These are phyloP conservation scores for Hyparrhenia diplandra DNA, from an alignment of 176 grass and related monocot species.

Conservation along the genomic window DNA sequence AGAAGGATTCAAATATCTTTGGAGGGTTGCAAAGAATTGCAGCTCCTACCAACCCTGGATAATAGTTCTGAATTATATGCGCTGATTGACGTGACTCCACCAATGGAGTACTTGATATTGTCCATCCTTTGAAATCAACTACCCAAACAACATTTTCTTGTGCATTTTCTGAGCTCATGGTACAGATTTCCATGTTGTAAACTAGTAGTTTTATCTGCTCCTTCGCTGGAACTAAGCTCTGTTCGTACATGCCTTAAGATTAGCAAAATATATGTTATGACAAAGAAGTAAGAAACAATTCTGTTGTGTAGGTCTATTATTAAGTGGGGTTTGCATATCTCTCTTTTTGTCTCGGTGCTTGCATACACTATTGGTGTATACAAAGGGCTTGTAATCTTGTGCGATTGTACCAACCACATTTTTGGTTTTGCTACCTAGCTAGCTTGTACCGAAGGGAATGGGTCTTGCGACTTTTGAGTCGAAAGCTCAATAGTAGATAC, in stretches of 20 bases:
- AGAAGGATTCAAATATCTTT: slow-evolving; percentile 58
- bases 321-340: too few species aligned
- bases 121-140: slow-evolving; percentile 41
- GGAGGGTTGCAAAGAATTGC: slow-evolving; percentile 45
- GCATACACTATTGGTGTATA: too few species aligned
- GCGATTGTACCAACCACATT: too few species aligned
- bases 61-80: slow-evolving; percentile 45
- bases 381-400: too few species aligned
- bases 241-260: not conserved
- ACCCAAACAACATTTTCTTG: slow-evolving; percentile 32
- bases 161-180: slow-evolving; percentile 6
- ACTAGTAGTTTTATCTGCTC: slow-evolving; percentile 41
- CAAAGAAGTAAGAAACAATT: not conserved
- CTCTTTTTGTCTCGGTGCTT: too few species aligned
- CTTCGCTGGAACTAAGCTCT: slow-evolving; percentile 26
- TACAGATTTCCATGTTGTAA: slow-evolving; percentile 42
- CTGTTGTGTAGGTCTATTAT: not conserved
- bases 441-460: too few species aligned
- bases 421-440: too few species aligned
- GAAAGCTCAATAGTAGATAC: too few species aligned
- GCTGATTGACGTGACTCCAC: slow-evolving; percentile 19
- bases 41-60: slow-evolving; percentile 34
- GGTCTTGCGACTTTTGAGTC: too few species aligned
- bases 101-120: slow-evolving; percentile 31
- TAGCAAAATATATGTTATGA: not conserved